Conservation (phyloP, 2,329 filamentous ascomycete genomes). For the Ceratocystis huliohia region DNA sequence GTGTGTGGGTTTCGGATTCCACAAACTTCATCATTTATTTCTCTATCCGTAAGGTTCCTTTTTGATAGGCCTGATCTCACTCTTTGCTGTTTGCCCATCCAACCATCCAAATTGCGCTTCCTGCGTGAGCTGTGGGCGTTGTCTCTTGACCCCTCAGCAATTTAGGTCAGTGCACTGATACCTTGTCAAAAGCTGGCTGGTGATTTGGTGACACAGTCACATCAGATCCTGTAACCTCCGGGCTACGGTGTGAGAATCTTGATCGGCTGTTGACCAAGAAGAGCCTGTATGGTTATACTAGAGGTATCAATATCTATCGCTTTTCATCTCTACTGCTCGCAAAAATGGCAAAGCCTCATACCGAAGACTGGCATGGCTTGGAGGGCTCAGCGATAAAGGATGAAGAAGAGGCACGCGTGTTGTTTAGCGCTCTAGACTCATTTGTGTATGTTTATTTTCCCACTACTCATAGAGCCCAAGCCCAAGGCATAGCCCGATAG, state of each 20-base stretch:
- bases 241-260: conserved; percentile 1
- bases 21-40: background rate
- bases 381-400: conserved; percentile 34
- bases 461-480: background rate
- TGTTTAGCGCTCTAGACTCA: conserved; percentile 75
- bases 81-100: background rate
- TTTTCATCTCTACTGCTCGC: background rate
- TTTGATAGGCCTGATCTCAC: background rate
- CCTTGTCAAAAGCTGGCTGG: background rate
- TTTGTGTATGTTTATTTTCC: conserved; percentile 53
- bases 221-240: background rate
- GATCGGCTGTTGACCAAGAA: background rate
- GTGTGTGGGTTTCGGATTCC: background rate
- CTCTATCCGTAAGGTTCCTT: background rate
- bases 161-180: background rate
- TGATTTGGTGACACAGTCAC: background rate
- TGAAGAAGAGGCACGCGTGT: conserved; percentile 64
- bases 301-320: background rate
- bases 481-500: background rate
- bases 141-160: background rate
- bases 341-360: background rate
- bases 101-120: background rate
- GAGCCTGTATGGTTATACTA: background rate
- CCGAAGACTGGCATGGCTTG: conserved; percentile 17
- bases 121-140: background rate